Base-by-base conservation (phyloP, 2,329 filamentous ascomycete species). In the Thielaviopsis populi region DNA sequence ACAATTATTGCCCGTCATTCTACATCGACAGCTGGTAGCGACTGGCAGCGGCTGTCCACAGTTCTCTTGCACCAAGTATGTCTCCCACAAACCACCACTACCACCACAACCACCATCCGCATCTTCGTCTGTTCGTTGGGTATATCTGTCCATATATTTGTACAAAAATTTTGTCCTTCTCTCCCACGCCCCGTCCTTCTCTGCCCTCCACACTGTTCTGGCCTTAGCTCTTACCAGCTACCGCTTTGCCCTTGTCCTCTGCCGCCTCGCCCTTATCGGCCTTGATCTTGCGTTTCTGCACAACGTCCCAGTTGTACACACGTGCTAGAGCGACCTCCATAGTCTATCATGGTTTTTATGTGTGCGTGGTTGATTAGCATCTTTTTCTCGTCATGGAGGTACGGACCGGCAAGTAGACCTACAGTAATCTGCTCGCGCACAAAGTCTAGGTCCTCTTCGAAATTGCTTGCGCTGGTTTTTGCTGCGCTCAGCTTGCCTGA, bases 301-400 rank as follows among this genome's bases (percentile, higher is more conserved):
- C 89, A 3, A 99, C 91, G 71, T 99, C 94, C 92, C 94, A 97
- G 75, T 99, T 99, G 75, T 99, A 97, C n/a, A 99, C 91, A 68
- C 94, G 82, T 24, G 94, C 94, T 48, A 92, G 91, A 3, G 94
- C 94, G 41, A 99, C 94, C 75, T 99, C 94, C 79, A 99, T 86
- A 0, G 91, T 96, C 89, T 95, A 69, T 43, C 11, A 27, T 22
- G 22, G 19, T 50, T 50, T n/a, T n/a, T n/a, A n/a, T n/a, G 19
- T 50, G 46, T 15, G 15, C 11, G 46, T 50, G 24, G 19, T 50
- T 22, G 4, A 19, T 15, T 19, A 13, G 46, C 3, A 24, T 7
- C 7, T 15, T 24, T 50, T 50, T 11, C 15, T n/a, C n/a, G n/a
- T n/a, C n/a, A n/a, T n/a, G n/a, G 46, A 2, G 33, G 1, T 15